Percentiles rank a stretch among this genome's conserved stretches.
Conservation (phyloP, 257 asterid species). For the Solanum lycopersicoides region DNA sequence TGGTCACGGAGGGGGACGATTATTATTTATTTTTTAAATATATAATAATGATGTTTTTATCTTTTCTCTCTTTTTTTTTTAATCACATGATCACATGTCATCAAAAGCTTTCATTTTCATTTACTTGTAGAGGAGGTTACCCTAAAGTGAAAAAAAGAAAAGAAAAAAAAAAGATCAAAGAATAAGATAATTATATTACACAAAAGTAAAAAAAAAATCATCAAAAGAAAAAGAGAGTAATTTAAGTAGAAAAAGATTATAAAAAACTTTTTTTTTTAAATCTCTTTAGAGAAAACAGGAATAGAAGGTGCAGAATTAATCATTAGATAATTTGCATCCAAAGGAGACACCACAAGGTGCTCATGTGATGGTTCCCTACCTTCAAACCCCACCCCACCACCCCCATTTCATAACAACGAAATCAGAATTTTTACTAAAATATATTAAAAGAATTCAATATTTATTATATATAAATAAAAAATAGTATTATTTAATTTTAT, state of each 20-base stretch:
- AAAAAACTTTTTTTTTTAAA: background rate
- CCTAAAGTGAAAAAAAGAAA: background rate
- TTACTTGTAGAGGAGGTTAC: constrained; percentile 9
- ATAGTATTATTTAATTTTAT: background rate
- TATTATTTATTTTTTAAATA: background rate
- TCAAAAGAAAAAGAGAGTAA: background rate
- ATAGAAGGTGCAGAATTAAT: constrained; percentile 1
- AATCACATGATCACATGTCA: constrained; percentile 9
- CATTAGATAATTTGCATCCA: constrained; percentile 6
- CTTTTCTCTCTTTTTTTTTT: background rate
- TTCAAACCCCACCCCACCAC: background rate
- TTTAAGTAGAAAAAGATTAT: background rate
- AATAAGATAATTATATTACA: background rate
- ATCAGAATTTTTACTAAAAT: background rate
- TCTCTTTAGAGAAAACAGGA: background rate
- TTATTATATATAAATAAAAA: background rate
- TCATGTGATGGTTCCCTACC: constrained; percentile 3
- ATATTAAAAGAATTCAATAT: background rate
- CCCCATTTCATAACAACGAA: background rate
- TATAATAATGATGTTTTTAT: background rate
- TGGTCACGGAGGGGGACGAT: constrained; percentile 10
- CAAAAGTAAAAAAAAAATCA: background rate
- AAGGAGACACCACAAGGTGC: constrained; percentile 10
- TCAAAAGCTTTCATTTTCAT: background rate
- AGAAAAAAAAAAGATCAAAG: background rate